These are phyloP conservation scores for Catunica adiposa DNA, from an alignment of 2,329 filamentous ascomycete genomes.

Conservation along the genomic window DNA sequence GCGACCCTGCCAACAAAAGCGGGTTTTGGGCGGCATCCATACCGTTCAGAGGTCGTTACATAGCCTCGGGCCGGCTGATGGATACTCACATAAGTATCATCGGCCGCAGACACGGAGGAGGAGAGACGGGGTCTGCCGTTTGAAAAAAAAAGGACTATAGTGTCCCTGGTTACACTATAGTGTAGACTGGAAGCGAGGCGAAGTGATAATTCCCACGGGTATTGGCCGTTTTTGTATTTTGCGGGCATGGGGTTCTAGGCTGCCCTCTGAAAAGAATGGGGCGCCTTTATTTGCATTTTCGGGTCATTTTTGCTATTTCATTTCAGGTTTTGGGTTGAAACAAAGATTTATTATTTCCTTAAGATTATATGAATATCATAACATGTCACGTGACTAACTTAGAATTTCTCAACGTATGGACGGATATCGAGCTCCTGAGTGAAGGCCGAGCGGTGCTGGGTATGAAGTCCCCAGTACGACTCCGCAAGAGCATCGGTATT, in stretches of 20 bases:
- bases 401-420: constrained; percentile 75
- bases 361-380: not conserved
- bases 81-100: constrained; percentile 8
- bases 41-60: not conserved
- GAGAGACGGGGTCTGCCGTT: not conserved
- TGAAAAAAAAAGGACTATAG: not conserved
- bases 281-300: constrained; percentile 2
- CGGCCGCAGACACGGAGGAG: not conserved
- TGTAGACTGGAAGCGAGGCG: not conserved
- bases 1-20: not conserved
- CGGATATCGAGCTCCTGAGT: constrained; percentile 69
- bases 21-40: constrained; percentile 3
- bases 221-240: not conserved
- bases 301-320: not conserved
- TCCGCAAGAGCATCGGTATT: constrained; percentile 68
- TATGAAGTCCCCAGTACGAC: constrained; percentile 69
- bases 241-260: not conserved
- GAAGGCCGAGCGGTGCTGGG: constrained; percentile 61
- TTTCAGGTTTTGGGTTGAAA: not conserved
- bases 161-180: not conserved
- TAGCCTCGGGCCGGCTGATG: constrained; percentile 1
- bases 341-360: not conserved
- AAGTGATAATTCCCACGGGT: constrained; percentile 4
- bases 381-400: constrained; percentile 16
- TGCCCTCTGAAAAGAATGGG: constrained; percentile 4